These are phyloP conservation scores for Fusarium secorum DNA, from an alignment of 2,329 filamentous ascomycete species.

Conservation along the genomic window DNA sequence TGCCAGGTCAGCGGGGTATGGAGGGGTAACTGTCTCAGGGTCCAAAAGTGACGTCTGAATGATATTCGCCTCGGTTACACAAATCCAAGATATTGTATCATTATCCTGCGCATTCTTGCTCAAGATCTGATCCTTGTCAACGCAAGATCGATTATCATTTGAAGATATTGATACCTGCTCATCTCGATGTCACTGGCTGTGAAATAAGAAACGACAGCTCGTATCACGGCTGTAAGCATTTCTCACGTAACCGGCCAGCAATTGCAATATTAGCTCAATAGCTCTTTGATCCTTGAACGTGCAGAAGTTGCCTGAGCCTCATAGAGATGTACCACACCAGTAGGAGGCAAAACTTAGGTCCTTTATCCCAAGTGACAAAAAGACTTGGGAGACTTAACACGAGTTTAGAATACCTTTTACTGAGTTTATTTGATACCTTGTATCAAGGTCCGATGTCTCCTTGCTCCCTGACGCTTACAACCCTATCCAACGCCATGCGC, in stretches of 20 bases:
- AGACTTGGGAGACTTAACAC: not conserved
- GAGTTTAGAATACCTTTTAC: not conserved
- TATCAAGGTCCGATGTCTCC: not conserved
- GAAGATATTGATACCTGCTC: not conserved
- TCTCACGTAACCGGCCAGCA: not conserved
- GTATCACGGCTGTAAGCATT: not conserved
- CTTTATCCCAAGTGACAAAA: not conserved
- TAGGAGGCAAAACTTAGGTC: not conserved
- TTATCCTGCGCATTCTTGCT: constrained; percentile 36
- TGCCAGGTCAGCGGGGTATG: constrained; percentile 21
- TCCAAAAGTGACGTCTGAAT: constrained; percentile 21
- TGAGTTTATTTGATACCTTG: not conserved
- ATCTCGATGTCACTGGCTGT: not conserved
- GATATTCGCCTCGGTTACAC: constrained; percentile 10
- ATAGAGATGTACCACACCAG: not conserved
- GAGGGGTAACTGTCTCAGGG: constrained; percentile 26
- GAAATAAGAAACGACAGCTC: not conserved
- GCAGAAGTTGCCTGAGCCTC: not conserved
- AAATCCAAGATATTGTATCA: constrained; percentile 15
- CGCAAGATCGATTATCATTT: not conserved
- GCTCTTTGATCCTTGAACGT: not conserved
- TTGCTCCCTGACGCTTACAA: not conserved
- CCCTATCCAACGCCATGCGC: not conserved
- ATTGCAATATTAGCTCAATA: not conserved
- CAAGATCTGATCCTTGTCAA: constrained; percentile 9